A percentile compares a stretch with the other conserved stretches of the same genome.
These are phyloP conservation scores for Ganoderma sinense DNA, from an alignment of 1,284 basidiomycete genomes.

Conservation along the genomic window DNA sequence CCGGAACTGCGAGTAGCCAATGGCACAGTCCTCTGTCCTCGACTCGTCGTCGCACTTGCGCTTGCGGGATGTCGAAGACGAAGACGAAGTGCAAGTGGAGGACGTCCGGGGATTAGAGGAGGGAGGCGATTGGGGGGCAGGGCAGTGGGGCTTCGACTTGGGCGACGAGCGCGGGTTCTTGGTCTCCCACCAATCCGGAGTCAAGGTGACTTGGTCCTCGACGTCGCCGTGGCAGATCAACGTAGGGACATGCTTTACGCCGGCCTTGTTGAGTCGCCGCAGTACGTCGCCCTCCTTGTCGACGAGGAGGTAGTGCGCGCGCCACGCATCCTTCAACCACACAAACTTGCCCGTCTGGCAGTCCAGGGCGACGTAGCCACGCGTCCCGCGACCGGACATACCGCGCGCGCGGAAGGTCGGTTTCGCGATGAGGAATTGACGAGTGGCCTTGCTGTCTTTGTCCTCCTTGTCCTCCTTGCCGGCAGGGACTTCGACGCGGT, in stretches of 20 bases:
- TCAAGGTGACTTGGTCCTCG: conserved; percentile 10
- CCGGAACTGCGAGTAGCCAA: not conserved
- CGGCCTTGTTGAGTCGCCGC: conserved; percentile 6
- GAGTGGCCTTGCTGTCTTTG: not conserved
- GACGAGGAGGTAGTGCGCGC: no score
- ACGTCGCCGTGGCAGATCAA: conserved; percentile 25
- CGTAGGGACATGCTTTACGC: conserved; percentile 8
- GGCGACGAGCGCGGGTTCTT: not conserved
- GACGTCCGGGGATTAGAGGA: not conserved
- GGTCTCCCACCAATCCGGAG: conserved; percentile 5
- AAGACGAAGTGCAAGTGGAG: not conserved
- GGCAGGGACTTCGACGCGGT: not conserved
- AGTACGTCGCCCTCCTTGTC: conserved; percentile 18
- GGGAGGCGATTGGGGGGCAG: not conserved
- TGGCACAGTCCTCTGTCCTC: not conserved
- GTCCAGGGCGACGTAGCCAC: conserved; percentile 14
- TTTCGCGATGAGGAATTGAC: conserved; percentile 19
- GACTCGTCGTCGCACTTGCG: not conserved
- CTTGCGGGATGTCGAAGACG: not conserved
- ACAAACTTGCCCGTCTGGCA: conserved; percentile 8
- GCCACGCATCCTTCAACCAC: conserved; percentile 25
- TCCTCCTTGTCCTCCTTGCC: not conserved
- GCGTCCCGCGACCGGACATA: conserved; percentile 15
- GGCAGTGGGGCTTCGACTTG: not conserved
- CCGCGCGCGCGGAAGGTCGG: conserved; percentile 12